Percentiles rank a stretch among this genome's conserved stretches.
Conservation (phyloP, 768 basidiomycete genomes). For the Xerocomellus chrysenteron region DNA sequence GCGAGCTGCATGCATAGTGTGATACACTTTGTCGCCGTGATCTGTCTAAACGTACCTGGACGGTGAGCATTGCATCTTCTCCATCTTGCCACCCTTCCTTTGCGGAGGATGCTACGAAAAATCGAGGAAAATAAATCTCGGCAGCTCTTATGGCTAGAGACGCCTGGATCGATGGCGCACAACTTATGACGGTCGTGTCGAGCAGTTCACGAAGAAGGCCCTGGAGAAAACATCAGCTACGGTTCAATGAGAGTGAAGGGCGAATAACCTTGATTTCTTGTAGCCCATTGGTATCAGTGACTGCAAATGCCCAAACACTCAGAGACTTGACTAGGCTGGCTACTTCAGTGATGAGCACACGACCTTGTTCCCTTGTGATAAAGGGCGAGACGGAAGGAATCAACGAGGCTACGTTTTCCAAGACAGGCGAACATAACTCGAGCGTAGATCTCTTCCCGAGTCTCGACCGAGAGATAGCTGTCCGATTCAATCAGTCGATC, state of each 20-base stretch:
- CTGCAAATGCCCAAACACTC: conserved; percentile 13
- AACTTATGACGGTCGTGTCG: conserved; percentile 36
- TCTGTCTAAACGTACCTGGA: conserved; percentile 38
- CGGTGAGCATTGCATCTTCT: conserved; percentile 34
- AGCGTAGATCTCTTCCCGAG: conserved; percentile 25
- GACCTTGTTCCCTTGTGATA: conserved; percentile 16
- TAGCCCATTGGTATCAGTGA: neutral
- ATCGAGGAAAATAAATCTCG: conserved; percentile 44
- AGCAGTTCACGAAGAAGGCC: conserved; percentile 31
- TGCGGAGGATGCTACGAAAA: conserved; percentile 36
- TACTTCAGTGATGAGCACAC: conserved; percentile 18
- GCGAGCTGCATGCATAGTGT: conserved; percentile 23
- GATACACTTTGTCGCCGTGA: neutral
- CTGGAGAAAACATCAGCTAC: conserved; percentile 20
- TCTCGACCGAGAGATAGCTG: conserved; percentile 27
- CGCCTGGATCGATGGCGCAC: conserved; percentile 40
- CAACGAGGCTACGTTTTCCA: conserved; percentile 14
- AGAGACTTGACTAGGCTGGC: conserved; percentile 17
- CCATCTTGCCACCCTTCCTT: conserved; percentile 41
- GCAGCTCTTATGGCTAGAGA: conserved; percentile 49
- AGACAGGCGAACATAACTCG: conserved; percentile 20
- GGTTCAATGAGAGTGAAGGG: neutral
- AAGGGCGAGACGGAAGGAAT: conserved; percentile 16
- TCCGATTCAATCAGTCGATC: neutral
- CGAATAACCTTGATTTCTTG: conserved; percentile 22